These are phyloP conservation scores for Mycena olivaceomarginata DNA, from an alignment of 768 basidiomycete genomes.

Conservation along the genomic window DNA sequence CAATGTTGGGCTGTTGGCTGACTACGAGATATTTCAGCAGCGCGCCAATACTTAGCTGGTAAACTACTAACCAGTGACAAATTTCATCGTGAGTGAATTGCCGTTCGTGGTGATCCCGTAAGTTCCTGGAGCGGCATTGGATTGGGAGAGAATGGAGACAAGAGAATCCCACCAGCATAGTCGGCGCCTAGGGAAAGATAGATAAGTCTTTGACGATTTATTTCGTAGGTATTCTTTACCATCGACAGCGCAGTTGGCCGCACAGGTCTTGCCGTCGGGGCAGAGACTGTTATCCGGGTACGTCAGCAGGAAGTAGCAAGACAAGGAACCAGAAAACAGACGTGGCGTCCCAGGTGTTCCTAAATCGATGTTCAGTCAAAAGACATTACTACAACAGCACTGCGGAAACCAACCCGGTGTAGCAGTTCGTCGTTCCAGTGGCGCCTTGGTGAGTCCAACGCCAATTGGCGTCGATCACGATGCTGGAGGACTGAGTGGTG, in stretches of 20 bases:
- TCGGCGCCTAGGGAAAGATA: no score
- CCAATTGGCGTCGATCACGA: slow-evolving; percentile 60
- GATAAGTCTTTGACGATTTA: no score
- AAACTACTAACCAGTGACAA: slow-evolving; percentile 55
- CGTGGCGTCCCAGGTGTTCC: no score
- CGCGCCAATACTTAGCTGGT: background rate
- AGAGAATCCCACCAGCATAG: no score
- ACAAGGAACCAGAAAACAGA: no score
- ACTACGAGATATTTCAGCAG: slow-evolving; percentile 3
- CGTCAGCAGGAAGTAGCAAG: no score
- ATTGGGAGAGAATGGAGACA: no score
- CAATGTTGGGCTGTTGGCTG: slow-evolving; percentile 2
- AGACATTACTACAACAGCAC: slow-evolving; percentile 44
- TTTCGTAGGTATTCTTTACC: no score
- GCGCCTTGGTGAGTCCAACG: slow-evolving; percentile 65
- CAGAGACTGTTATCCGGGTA: no score
- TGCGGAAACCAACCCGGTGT: slow-evolving; percentile 59
- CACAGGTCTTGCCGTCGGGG: no score
- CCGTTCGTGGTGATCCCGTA: slow-evolving; percentile 72
- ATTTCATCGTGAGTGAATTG: slow-evolving; percentile 65
- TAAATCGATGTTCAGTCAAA: background rate
- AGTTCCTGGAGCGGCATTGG: slow-evolving; percentile 59
- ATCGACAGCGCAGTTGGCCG: no score
- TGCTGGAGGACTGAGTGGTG: no score
- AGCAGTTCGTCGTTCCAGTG: slow-evolving; percentile 63